These are phyloP conservation scores for Neurospora africana DNA, from an alignment of 495 filamentous ascomycete species.

Conservation along the genomic window DNA sequence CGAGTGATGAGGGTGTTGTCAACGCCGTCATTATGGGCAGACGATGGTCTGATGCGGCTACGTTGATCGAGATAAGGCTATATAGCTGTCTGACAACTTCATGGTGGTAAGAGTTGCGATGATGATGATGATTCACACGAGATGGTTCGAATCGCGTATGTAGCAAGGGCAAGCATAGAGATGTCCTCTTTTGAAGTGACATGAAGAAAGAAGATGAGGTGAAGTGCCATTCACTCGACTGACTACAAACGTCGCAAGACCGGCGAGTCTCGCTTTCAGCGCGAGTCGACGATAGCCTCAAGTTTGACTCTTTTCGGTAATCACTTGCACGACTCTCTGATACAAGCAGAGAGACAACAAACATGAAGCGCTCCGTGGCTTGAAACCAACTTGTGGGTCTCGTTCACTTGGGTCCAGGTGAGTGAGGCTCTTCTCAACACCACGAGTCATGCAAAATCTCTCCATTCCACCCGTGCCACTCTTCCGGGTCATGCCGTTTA, in stretches of 20 bases:
- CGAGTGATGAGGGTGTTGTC: background rate
- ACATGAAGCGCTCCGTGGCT: background rate
- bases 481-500: background rate
- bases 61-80: background rate
- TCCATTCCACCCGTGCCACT: background rate
- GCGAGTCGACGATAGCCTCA: background rate
- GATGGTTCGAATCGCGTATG: background rate
- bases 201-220: background rate
- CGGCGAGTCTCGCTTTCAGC: background rate
- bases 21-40: background rate
- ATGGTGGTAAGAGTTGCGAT: background rate
- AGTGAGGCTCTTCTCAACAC: background rate
- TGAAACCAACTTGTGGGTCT: background rate
- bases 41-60: background rate
- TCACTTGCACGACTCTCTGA: background rate
- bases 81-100: background rate
- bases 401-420: background rate
- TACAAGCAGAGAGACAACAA: background rate
- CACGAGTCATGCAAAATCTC: background rate
- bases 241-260: background rate
- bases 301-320: background rate
- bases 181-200: background rate
- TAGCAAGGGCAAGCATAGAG: background rate
- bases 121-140: background rate
- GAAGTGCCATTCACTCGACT: background rate